Evolutionary conservation across 129 eudicot genomes (phyloP), one percentile per base, ranked within the genome.

Genomic region (Helichrysum umbraculigerum): DNA sequence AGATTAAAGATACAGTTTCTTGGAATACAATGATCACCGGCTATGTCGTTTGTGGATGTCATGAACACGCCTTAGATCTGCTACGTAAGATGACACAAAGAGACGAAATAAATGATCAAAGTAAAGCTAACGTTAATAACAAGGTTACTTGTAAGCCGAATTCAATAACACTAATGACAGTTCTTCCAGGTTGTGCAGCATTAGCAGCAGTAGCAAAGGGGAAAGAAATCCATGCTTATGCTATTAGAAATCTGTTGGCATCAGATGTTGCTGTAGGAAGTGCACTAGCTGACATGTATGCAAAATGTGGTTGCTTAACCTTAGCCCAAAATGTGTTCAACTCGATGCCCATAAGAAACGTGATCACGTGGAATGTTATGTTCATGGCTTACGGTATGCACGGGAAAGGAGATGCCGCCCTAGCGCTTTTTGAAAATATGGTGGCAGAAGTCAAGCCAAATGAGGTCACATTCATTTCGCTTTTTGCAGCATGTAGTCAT

Each of bases 361-460:
- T 87, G 68, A 89, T 91, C 73, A 89, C 96, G 22, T 91, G 97
- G 97, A 91, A 91, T 54, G 96, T 85, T 77, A 78, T 91, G 71
- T 87, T 91, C 68, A 79, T 87, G 97, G 92, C 97, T 68, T 89
- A 89, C 25, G 97, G 96, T 50, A 87, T 91, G 96, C 97, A 91
- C 17, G 97, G 97, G 79, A 83, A 84, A 85, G 97, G 96, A 75
- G 79, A 85, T 25, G 84, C 83, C 52, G 89, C 96, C 41, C 30
- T 89, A 32, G 80, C 78, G 14, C 96, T 87, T 69, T 85, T 89
- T 16, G 51, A 71, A 7, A 78, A 15, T n/a, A 89, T 91, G 97
- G 85, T 76, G 41, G 72, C 76, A 0, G 82, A 88, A 66, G 86
- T 91, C 58, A 85, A 84, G 71, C 97, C 97, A 42, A 91, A 91